These are phyloP conservation scores for Tephrocybe sp. DNA, from an alignment of 768 basidiomycete species.

Conservation along the genomic window DNA sequence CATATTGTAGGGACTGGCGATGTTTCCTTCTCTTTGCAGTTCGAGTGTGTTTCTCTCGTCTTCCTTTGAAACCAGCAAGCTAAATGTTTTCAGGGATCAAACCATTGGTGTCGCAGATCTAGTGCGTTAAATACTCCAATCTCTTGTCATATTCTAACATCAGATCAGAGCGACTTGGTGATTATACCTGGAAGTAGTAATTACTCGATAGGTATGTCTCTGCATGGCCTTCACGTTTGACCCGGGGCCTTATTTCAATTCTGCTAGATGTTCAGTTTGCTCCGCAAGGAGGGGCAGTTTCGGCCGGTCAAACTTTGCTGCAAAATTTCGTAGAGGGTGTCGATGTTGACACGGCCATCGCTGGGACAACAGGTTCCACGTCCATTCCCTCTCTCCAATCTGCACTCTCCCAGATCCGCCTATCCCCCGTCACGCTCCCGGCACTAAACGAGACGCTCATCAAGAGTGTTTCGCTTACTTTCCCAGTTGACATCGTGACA, in stretches of 20 bases:
- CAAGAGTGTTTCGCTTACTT: slow-evolving; percentile 50
- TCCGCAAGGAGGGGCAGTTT: slow-evolving; percentile 52
- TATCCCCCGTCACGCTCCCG: slow-evolving; percentile 65
- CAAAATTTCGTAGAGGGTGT: slow-evolving; percentile 72
- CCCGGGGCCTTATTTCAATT: background rate
- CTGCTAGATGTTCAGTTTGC: slow-evolving; percentile 57
- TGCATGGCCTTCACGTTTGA: background rate
- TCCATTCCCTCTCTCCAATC: slow-evolving; percentile 58
- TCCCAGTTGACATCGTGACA: slow-evolving; percentile 61
- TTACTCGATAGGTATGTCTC: slow-evolving; percentile 51
- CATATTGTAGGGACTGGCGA: slow-evolving; percentile 55
- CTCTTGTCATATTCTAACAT: slow-evolving; percentile 1
- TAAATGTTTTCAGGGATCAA: slow-evolving; percentile 35
- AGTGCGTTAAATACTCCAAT: slow-evolving; percentile 27
- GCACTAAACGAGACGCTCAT: slow-evolving; percentile 65
- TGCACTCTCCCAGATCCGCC: slow-evolving; percentile 58
- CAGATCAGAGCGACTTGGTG: slow-evolving; percentile 46
- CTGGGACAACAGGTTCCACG: slow-evolving; percentile 56
- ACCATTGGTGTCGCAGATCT: slow-evolving; percentile 61
- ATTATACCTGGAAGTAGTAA: slow-evolving; percentile 58
- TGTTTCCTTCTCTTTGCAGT: slow-evolving; percentile 59
- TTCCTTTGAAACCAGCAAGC: background rate
- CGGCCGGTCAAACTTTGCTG: slow-evolving; percentile 55
- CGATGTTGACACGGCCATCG: slow-evolving; percentile 53
- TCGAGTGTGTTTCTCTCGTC: slow-evolving; percentile 39